A percentile compares a stretch with the other conserved stretches of the same genome.
Conservation (phyloP, 192 early-diverging fungal species). For the Backusella tuberculispora region DNA sequence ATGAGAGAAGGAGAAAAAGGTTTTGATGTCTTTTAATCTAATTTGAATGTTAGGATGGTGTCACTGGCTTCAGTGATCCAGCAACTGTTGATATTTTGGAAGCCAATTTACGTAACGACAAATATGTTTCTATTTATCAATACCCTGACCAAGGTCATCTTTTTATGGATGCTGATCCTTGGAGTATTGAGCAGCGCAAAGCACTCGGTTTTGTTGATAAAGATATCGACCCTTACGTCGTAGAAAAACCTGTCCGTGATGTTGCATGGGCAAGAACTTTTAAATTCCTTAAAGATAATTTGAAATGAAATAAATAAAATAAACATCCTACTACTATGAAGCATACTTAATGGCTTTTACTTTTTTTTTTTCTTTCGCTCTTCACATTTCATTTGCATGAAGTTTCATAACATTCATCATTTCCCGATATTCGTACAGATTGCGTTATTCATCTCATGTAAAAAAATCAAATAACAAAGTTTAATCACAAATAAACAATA, state of each 20-base stretch:
- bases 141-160: slow-evolving; percentile 37
- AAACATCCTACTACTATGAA: neutral
- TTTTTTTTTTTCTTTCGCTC: too few species aligned
- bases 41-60: slow-evolving; percentile 16
- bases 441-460: too few species aligned
- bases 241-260: slow-evolving; percentile 19
- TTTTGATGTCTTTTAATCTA: neutral
- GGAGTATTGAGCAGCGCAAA: slow-evolving; percentile 32
- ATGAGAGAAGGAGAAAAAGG: neutral
- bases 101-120: slow-evolving; percentile 11
- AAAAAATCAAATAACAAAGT: too few species aligned
- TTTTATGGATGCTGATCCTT: slow-evolving; percentile 36
- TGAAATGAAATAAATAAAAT: neutral
- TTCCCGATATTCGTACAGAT: too few species aligned
- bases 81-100: slow-evolving; percentile 23
- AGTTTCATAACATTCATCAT: too few species aligned
- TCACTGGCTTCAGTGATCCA: slow-evolving; percentile 34
- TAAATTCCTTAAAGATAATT: slow-evolving; percentile 21
- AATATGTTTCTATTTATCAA: slow-evolving; percentile 28
- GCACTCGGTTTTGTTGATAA: slow-evolving; percentile 31
- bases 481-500: too few species aligned
- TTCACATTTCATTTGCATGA: too few species aligned
- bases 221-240: slow-evolving; percentile 7
- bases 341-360: too few species aligned
- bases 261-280: slow-evolving; percentile 34